Base-by-base conservation (phyloP, 306 rosid genomes). In the Quercus dentata region DNA sequence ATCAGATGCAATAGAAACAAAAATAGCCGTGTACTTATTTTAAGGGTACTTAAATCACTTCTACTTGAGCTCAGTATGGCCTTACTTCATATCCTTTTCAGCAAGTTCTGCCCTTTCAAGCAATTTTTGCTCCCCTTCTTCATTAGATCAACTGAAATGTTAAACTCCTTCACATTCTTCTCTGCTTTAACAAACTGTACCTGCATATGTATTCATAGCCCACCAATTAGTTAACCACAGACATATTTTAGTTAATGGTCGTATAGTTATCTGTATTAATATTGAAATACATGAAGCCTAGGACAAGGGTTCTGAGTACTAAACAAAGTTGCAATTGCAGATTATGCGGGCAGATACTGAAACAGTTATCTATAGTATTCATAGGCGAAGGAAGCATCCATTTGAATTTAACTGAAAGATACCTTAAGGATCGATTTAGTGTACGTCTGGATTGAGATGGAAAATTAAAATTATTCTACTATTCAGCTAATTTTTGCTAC, bases 1-100 rank as follows among this genome's bases (percentile, higher is more conserved):
- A 74, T 87, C 81, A 78, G 78, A 30, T 71, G 9, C 7, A 54
- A 6, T 27, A 56, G 23, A 9, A 46, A 46, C 15, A 46, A 55
- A 38, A 19, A 79, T 33, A 46, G 38, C 9, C 25, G n/a, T n/a
- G 38, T 2, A 3, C 20, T 58, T 18, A n/a, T 13, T 13, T 8
- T 14, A 56, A 23, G 25, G 63, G 56, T 15, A 30, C 54, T 77
- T 35, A 54, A 59, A 81, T 46, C 52, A 83, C 75, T 81, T 89
- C 62, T 91, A 95, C 99, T 56, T 67, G 82, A 95, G 93, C 81
- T 91, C 97, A 1, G 14, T 73, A 51, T 76, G 88, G 83, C 98
- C 98, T 56, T 89, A 87, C 64, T 84, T 90, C 99, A 95, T 89
- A 73, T 92, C 96, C 81, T 84, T 91, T 87, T 92, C 99, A 62